These are phyloP conservation scores for Gymnopilus dilepis DNA, from an alignment of 768 basidiomycete genomes.

Conservation along the genomic window DNA sequence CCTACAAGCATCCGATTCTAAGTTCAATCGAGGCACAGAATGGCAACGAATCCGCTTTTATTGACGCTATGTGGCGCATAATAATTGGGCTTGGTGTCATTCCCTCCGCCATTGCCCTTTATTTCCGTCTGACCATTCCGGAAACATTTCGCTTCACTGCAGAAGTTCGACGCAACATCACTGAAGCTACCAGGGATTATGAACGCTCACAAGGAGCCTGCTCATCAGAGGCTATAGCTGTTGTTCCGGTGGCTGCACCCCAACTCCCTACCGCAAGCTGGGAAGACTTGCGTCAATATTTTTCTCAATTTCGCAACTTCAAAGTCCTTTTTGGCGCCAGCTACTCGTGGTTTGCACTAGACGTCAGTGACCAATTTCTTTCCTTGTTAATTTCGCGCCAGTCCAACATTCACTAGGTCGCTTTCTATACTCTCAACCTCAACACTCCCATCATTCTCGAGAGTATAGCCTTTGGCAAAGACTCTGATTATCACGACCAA, in stretches of 20 bases:
- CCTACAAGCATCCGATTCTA: too few species aligned
- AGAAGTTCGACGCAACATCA: conserved; percentile 87
- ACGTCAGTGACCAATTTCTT: conserved; percentile 48
- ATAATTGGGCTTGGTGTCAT: conserved; percentile 88
- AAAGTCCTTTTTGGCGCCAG: conserved; percentile 80
- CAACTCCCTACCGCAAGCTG: conserved; percentile 71
- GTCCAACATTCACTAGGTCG: conserved; percentile 51
- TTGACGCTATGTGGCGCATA: conserved; percentile 86
- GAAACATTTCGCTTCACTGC: conserved; percentile 92
- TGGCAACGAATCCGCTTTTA: conserved; percentile 29
- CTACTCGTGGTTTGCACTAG: conserved; percentile 91
- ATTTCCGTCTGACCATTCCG: conserved; percentile 92
- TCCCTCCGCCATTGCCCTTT: conserved; percentile 80
- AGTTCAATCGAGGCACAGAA: too few species aligned
- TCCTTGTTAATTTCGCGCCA: not conserved
- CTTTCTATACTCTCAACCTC: conserved; percentile 88
- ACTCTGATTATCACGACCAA: conserved; percentile 22
- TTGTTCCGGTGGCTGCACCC: conserved; percentile 40
- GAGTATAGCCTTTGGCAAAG: conserved; percentile 74
- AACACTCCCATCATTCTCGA: conserved; percentile 79
- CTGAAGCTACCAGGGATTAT: conserved; percentile 68
- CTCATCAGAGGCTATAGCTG: conserved; percentile 41
- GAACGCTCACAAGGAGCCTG: too few species aligned
- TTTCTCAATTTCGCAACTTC: conserved; percentile 74
- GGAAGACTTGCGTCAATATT: conserved; percentile 71